Evolutionary conservation across 805 yeast species (phyloP).

Genomic region (Candida sakaeoensis): DNA sequence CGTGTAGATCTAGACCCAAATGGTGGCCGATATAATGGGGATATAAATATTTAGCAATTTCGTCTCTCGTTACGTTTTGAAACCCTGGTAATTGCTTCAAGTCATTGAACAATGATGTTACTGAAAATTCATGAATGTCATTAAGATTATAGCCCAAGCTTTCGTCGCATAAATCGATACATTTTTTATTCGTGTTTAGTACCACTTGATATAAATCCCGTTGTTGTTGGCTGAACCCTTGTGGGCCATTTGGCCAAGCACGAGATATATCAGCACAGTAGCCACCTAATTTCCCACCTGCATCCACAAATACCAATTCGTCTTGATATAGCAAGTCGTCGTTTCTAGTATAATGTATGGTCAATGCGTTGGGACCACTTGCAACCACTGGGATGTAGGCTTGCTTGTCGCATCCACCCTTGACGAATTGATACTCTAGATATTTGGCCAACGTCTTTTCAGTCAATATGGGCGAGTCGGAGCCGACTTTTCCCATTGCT

Average conservation of each 20-base stretch:
- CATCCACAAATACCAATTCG: slow-evolving; percentile 89
- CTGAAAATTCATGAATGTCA: slow-evolving; percentile 72
- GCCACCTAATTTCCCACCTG: slow-evolving; percentile 91
- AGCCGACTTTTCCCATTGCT: slow-evolving; percentile 62
- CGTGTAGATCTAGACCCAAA: slow-evolving; percentile 89
- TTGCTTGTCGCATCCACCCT: slow-evolving; percentile 83
- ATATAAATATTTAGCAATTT: slow-evolving; percentile 54
- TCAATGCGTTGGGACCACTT: slow-evolving; percentile 82
- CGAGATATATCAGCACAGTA: slow-evolving; percentile 95
- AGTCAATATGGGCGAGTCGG: slow-evolving; percentile 45
- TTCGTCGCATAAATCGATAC: slow-evolving; percentile 68
- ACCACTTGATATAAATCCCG: slow-evolving; percentile 86
- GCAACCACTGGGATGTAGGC: slow-evolving; percentile 98
- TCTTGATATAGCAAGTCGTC: slow-evolving; percentile 74
- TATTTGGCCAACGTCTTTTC: slow-evolving; percentile 80
- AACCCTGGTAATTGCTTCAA: slow-evolving; percentile 70
- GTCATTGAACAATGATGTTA: slow-evolving; percentile 55
- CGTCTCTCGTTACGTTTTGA: slow-evolving; percentile 44
- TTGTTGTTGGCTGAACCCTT: slow-evolving; percentile 70
- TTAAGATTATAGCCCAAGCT: slow-evolving; percentile 52
- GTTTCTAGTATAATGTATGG: slow-evolving; percentile 91
- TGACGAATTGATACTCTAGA: slow-evolving; percentile 75
- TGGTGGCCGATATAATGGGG: slow-evolving; percentile 98
- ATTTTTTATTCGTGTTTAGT: slow-evolving; percentile 71
- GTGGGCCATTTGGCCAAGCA: slow-evolving; percentile 87